phyloP scores from a whole-genome alignment of 2,329 filamentous ascomycete genomes.

The Sporothrix variecibatus region DNA sequence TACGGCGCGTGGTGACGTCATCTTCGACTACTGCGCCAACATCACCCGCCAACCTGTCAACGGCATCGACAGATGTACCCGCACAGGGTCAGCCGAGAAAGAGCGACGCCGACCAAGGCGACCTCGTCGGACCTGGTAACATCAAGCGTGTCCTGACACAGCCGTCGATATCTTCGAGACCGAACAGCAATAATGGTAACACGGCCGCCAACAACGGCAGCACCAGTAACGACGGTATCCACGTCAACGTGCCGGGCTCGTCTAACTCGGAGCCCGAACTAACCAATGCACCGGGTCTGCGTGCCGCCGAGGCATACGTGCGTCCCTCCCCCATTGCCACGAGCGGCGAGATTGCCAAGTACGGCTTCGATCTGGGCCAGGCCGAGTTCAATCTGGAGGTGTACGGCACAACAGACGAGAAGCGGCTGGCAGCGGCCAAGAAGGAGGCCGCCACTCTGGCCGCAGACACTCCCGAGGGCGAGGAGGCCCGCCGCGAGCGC shows the following conservation, averaged over 20 bases:
- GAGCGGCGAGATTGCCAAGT: constrained; percentile 68
- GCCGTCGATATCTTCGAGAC: constrained; percentile 63
- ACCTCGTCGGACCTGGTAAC: constrained; percentile 70
- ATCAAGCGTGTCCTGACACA: constrained; percentile 72
- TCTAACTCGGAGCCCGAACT: constrained; percentile 51
- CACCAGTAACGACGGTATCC: neutral
- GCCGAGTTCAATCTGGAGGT: constrained; percentile 77
- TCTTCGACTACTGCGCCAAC: constrained; percentile 33
- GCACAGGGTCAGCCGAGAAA: constrained; percentile 25
- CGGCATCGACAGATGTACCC: constrained; percentile 35
- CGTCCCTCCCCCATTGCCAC: constrained; percentile 78
- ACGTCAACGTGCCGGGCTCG: neutral
- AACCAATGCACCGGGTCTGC: constrained; percentile 69
- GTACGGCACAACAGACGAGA: constrained; percentile 40
- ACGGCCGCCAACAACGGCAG: neutral
- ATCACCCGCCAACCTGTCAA: constrained; percentile 34
- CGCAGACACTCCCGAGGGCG: neutral
- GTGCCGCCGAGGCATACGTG: constrained; percentile 90
- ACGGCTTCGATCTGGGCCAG: constrained; percentile 79
- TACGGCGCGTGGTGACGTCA: constrained; percentile 40
- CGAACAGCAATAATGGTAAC: constrained; percentile 40
- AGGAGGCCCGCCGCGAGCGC: neutral
- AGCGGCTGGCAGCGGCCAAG: constrained; percentile 8
- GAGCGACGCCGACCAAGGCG: constrained; percentile 50
- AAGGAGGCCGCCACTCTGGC: neutral